Percentiles rank a stretch among this genome's conserved stretches.
Conservation (phyloP, 116 monocot genomes). For the Dioscorea cayenensis region DNA sequence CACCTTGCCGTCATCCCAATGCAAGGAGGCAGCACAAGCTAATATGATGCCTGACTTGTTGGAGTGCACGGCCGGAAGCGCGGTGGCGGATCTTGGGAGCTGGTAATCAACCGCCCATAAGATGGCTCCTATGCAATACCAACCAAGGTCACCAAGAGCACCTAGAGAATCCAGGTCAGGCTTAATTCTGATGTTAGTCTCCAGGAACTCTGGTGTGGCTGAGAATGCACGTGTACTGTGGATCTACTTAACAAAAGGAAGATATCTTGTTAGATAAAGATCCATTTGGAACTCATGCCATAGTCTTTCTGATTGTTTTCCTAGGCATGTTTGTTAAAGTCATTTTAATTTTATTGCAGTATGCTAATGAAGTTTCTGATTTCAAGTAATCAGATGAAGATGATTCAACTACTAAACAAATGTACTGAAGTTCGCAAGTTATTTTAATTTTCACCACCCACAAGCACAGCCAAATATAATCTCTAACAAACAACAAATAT, state of each 20-base stretch:
- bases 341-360: too few relatives aligned
- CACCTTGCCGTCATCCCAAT: conserved; percentile 17
- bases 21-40: conserved; percentile 22
- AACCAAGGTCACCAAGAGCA: conserved; percentile 37
- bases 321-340: too few relatives aligned
- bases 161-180: conserved; percentile 45
- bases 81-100: conserved; percentile 17
- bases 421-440: too few relatives aligned
- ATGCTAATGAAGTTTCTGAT: too few relatives aligned
- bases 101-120: conserved; percentile 26
- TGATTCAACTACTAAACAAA: too few relatives aligned
- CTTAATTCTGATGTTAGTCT: conserved; percentile 32
- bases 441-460: too few relatives aligned
- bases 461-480: too few relatives aligned
- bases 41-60: conserved; percentile 30
- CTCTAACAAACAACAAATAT: too few relatives aligned
- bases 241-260: conserved; percentile 16
- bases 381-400: too few relatives aligned
- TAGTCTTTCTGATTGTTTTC: too few relatives aligned
- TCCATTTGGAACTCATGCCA: too few relatives aligned
- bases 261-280: too few relatives aligned
- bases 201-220: conserved; percentile 14
- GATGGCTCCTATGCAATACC: conserved; percentile 45
- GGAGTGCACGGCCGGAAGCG: conserved; percentile 10
- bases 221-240: conserved; percentile 21